Percentiles rank a stretch among this genome's conserved stretches.
Conservation (phyloP, 768 basidiomycete species). For the Xerocomellus intermedius region DNA sequence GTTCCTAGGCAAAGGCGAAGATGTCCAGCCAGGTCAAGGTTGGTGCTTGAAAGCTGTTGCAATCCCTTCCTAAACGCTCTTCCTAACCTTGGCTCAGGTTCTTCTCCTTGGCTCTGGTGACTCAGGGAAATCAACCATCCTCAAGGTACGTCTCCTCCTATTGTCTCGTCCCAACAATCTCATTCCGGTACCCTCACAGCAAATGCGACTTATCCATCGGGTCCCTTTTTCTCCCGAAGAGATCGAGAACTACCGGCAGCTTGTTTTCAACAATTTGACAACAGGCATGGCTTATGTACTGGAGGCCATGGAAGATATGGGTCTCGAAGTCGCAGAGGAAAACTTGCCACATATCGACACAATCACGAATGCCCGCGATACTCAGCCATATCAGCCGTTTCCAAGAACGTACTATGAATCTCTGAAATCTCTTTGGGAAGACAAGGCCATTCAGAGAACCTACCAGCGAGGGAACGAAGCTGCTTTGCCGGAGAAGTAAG, state of each 20-base stretch:
- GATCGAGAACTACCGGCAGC: constrained; percentile 85
- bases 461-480: constrained; percentile 85
- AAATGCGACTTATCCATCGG: constrained; percentile 96
- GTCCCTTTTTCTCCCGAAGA: constrained; percentile 81
- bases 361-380: constrained; percentile 65
- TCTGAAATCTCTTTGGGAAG: constrained; percentile 72
- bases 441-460: constrained; percentile 71
- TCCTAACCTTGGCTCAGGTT: constrained; percentile 45
- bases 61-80: neutral
- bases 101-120: constrained; percentile 91
- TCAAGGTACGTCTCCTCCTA: constrained; percentile 59
- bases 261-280: constrained; percentile 90
- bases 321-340: constrained; percentile 64
- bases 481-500: constrained; percentile 86
- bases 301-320: constrained; percentile 89
- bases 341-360: constrained; percentile 58
- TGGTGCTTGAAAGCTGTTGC: constrained; percentile 3
- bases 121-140: constrained; percentile 88
- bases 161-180: neutral
- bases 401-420: constrained; percentile 66
- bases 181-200: constrained; percentile 42
- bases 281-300: constrained; percentile 80
- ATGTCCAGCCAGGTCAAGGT: constrained; percentile 78
- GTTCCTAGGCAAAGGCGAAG: constrained; percentile 65
- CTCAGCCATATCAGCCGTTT: constrained; percentile 80